Base-by-base conservation (phyloP, 768 basidiomycete genomes). In the Kwoniella bestiolae region DNA sequence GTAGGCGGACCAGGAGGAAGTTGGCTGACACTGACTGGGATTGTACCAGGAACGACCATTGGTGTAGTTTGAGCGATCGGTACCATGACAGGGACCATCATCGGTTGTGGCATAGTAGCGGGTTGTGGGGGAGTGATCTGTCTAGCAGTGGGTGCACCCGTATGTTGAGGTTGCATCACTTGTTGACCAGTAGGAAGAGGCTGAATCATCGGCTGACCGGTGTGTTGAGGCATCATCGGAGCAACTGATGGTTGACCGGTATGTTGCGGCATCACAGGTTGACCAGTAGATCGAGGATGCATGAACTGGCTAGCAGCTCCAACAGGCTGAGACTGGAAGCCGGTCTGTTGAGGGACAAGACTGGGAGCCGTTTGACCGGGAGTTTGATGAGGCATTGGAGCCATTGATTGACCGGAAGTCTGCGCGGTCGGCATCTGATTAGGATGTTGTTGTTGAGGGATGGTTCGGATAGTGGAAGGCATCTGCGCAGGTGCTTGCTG, bases 51-150 rank as follows among this genome's bases (percentile, higher is more conserved):
- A 5, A 64, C 44, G 18, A 18, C 60, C 47, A 32, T 50, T 5
- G 52, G 52, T 18, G 44, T 45, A 26, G 56, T 47, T 23, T 59
- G 65, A 56, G 35, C 58, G 5, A 59, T 52, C 21, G 58, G 66
- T 4, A 50, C 38, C 60, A 56, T 61, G 23, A 60, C 45, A 0
- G 64, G 64, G 8, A 60, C 49, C 56, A 65, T 60, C 64, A 65
- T 45, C 1, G 56, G 57, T 23, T 64, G 61, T 9, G 53, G 31
- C 28, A 50, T 55, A n/a, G 46, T 21, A 26, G 31, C 11, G n/a
- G 56, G 18, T 34, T 47, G 66, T 38, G 56, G 66, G 16, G 41
- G 66, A 29, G 32, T 58, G 21, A 59, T 50, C 65, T 66, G 66
- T 34, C 63, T 62, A n/a, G 18, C n/a, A n/a, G 23, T 60, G 3